Conservation (phyloP, 1,284 basidiomycete species). For the Tylopilus sp. region DNA sequence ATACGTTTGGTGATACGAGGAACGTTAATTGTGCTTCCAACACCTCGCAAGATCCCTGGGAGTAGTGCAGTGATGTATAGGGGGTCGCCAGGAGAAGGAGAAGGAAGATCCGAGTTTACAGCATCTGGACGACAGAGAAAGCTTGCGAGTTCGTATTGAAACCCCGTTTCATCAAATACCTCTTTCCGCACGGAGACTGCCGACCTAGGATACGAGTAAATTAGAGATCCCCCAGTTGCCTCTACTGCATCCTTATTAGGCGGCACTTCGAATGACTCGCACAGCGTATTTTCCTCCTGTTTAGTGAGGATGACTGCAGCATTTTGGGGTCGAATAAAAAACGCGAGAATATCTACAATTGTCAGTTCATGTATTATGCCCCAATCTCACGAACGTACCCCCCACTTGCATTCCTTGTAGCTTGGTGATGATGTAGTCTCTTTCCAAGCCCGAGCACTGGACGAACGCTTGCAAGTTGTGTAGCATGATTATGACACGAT, state of each 20-base stretch:
- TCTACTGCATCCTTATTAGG: constrained; percentile 26
- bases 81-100: constrained; percentile 24
- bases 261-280: constrained; percentile 14
- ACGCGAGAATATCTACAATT: too few species aligned
- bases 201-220: constrained; percentile 43
- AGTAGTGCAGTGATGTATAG: constrained; percentile 32
- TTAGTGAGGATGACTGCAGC: too few species aligned
- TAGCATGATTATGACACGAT: constrained; percentile 10
- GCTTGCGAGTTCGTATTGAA: constrained; percentile 36
- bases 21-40: constrained; percentile 30
- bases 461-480: background rate
- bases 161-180: constrained; percentile 27
- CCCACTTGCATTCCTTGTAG: constrained; percentile 15
- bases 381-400: too few species aligned
- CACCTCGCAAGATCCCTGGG: constrained; percentile 41
- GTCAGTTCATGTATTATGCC: too few species aligned
- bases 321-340: too few species aligned
- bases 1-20: constrained; percentile 43
- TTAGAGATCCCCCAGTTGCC: constrained; percentile 30
- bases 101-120: constrained; percentile 24
- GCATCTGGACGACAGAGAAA: constrained; percentile 17
- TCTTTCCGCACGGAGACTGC: constrained; percentile 28
- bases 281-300: too few species aligned
- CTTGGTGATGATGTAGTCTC: background rate
- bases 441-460: background rate